These are phyloP conservation scores for Globisporangium radiosum DNA, from an alignment of 352 stramenopile genomes.

Conservation along the genomic window DNA sequence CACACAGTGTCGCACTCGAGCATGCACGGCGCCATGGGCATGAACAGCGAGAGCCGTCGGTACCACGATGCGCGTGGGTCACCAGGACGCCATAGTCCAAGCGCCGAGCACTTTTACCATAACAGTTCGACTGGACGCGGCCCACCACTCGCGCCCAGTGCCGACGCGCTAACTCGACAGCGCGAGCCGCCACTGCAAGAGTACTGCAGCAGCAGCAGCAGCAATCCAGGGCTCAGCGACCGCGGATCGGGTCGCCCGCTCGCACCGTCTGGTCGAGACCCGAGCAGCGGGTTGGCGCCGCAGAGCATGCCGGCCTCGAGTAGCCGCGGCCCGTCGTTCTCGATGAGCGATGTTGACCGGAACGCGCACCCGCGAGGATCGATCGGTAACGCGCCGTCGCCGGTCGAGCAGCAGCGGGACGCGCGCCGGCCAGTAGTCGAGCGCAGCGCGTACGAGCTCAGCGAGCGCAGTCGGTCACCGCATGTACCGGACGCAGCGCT, in stretches of 20 bases:
- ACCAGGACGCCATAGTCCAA: not conserved
- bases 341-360: constrained; percentile 60
- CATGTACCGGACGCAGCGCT: not conserved
- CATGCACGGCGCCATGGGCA: not conserved
- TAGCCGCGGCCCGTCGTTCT: constrained; percentile 30
- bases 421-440: not conserved
- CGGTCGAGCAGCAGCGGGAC: constrained; percentile 7
- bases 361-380: constrained; percentile 18
- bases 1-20: not conserved
- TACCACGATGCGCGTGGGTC: constrained; percentile 5
- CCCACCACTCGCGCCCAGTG: not conserved
- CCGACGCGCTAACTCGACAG: not conserved
- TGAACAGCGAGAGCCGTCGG: not conserved
- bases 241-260: too few relatives aligned
- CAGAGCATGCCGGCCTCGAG: too few relatives aligned
- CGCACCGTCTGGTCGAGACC: too few relatives aligned
- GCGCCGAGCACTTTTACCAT: constrained; percentile 5
- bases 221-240: too few relatives aligned
- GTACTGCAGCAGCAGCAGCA: constrained; percentile 8
- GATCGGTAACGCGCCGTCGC: constrained; percentile 1
- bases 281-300: not conserved
- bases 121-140: not conserved
- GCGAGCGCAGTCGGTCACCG: not conserved
- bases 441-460: constrained; percentile 3
- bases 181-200: not conserved